These are phyloP conservation scores for Paraphoma chrysanthemicola DNA, from an alignment of 2,329 filamentous ascomycete species.

Conservation along the genomic window DNA sequence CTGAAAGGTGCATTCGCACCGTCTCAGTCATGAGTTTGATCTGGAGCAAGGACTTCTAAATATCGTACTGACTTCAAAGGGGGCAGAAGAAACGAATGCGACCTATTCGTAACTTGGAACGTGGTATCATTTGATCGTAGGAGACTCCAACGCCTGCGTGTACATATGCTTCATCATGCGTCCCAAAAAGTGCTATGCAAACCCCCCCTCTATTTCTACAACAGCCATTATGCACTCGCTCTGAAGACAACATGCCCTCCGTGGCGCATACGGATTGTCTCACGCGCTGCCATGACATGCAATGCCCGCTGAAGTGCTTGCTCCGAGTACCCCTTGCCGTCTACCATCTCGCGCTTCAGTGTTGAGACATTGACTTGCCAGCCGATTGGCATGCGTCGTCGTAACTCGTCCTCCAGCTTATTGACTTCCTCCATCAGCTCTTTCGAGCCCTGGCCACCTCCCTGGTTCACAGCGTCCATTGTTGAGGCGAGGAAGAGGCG, in stretches of 20 bases:
- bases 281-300: slow-evolving; percentile 83
- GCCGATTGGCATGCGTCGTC: slow-evolving; percentile 86
- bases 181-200: no score
- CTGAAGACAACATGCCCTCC: slow-evolving; percentile 52
- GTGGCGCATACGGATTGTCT: slow-evolving; percentile 83
- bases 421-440: slow-evolving; percentile 90
- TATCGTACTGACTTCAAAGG: no score
- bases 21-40: no score
- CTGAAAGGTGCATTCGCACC: no score
- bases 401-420: slow-evolving; percentile 87
- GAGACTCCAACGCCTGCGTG: no score
- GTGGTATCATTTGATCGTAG: no score
- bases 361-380: slow-evolving; percentile 93
- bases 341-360: slow-evolving; percentile 87
- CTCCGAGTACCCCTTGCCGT: slow-evolving; percentile 88
- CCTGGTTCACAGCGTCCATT: slow-evolving; percentile 96
- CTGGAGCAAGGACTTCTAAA: no score
- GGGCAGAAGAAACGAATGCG: no score
- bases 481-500: slow-evolving; percentile 94
- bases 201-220: no score
- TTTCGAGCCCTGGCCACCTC: slow-evolving; percentile 76
- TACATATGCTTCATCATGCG: no score
- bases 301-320: slow-evolving; percentile 83
- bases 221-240: slow-evolving; percentile 19
- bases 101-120: no score